phyloP scores from a whole-genome alignment of 257 asterid genomes.

The Ilex asprella region DNA sequence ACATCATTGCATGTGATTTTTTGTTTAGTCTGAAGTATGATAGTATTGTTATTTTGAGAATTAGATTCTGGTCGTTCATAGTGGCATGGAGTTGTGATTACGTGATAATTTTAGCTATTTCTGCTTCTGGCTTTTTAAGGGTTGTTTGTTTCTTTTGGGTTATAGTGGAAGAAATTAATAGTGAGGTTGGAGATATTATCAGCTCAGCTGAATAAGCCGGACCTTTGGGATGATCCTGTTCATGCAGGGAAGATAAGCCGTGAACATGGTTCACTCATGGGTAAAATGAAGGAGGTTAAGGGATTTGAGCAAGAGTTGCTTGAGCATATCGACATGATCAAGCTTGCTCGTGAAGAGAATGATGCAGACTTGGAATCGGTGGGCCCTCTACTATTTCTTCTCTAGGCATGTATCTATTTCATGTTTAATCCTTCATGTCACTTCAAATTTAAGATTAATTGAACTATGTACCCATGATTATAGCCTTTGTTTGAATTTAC shows the following conservation, averaged over 20 bases:
- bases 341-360: slow-evolving; percentile 87
- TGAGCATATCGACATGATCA: slow-evolving; percentile 92
- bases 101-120: slow-evolving; percentile 1
- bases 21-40: too few relatives aligned
- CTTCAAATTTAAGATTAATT: not conserved
- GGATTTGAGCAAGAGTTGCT: slow-evolving; percentile 67
- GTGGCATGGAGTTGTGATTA: too few relatives aligned
- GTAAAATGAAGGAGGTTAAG: slow-evolving; percentile 70
- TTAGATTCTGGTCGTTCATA: too few relatives aligned
- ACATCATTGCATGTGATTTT: too few relatives aligned
- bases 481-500: too few relatives aligned
- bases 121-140: slow-evolving; percentile 4
- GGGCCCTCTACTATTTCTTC: slow-evolving; percentile 35
- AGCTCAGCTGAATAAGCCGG: slow-evolving; percentile 53
- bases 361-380: slow-evolving; percentile 79
- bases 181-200: slow-evolving; percentile 55
- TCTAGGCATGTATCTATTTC: slow-evolving; percentile 39
- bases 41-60: too few relatives aligned
- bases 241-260: slow-evolving; percentile 88
- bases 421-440: slow-evolving; percentile 13
- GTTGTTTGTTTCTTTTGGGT: slow-evolving; percentile 6
- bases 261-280: slow-evolving; percentile 75
- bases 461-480: too few relatives aligned
- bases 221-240: slow-evolving; percentile 87
- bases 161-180: slow-evolving; percentile 68